Conservation (phyloP, 768 basidiomycete species). For the Serendipita indica region DNA sequence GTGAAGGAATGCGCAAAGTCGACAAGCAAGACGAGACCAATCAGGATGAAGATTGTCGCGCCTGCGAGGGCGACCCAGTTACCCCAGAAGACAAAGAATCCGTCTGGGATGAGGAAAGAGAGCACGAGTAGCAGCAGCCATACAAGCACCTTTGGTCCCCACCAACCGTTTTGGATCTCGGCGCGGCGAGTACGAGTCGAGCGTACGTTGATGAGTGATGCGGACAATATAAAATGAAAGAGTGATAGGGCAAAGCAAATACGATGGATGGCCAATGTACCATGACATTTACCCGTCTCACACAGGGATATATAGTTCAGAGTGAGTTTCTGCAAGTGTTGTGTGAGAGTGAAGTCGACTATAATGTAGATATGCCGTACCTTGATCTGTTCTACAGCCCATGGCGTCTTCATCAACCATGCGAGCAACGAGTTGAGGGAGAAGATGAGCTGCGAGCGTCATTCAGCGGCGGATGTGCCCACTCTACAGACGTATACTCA, state of each 20-base stretch:
- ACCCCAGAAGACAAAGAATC: slow-evolving; percentile 97
- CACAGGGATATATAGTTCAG: slow-evolving; percentile 1
- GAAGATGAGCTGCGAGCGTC: slow-evolving; percentile 64
- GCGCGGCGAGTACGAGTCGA: slow-evolving; percentile 88
- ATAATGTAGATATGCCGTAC: slow-evolving; percentile 34
- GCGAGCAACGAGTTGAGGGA: slow-evolving; percentile 88
- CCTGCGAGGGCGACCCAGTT: slow-evolving; percentile 86
- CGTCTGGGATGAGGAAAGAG: slow-evolving; percentile 92
- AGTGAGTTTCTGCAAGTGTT: slow-evolving; percentile 3
- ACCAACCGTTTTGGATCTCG: slow-evolving; percentile 99
- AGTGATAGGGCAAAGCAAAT: slow-evolving; percentile 90
- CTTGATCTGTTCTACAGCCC: slow-evolving; percentile 73
- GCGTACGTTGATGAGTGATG: slow-evolving; percentile 68
- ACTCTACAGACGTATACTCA: slow-evolving; percentile 26
- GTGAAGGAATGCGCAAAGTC: slow-evolving; percentile 99
- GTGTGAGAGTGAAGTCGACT: neutral
- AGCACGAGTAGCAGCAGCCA: slow-evolving; percentile 72
- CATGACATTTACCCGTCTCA: neutral
- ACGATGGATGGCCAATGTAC: slow-evolving; percentile 49
- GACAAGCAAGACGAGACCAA: slow-evolving; percentile 91
- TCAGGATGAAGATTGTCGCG: slow-evolving; percentile 86
- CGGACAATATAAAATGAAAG: slow-evolving; percentile 71
- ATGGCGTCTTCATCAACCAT: slow-evolving; percentile 89
- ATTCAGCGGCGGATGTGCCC: neutral
- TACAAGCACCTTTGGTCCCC: slow-evolving; percentile 89